A percentile compares a stretch with the other conserved stretches of the same genome.
Conservation (phyloP, 2,329 filamentous ascomycete genomes). For the Didymella keratinophila region DNA sequence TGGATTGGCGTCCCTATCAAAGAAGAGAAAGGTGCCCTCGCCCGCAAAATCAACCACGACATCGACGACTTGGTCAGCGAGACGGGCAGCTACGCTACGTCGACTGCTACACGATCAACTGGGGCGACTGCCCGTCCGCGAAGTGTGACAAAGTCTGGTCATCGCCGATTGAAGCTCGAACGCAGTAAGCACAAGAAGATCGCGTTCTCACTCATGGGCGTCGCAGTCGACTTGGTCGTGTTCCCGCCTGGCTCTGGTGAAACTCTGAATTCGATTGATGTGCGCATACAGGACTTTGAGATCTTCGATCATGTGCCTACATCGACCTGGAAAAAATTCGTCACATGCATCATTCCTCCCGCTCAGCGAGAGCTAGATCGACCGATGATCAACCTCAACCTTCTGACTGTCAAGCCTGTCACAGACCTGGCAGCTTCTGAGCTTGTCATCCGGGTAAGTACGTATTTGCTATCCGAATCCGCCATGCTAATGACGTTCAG, state of each 20-base stretch:
- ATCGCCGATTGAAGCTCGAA: conserved; percentile 72
- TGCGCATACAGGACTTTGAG: conserved; percentile 82
- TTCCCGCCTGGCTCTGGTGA: conserved; percentile 81
- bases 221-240: conserved; percentile 81
- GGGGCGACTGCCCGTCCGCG: conserved; percentile 52
- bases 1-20: conserved; percentile 93
- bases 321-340: conserved; percentile 98
- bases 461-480: conserved; percentile 48
- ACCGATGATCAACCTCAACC: conserved; percentile 88
- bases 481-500: conserved; percentile 30
- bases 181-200: conserved; percentile 94
- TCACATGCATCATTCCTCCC: conserved; percentile 88
- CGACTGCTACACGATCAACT: conserved; percentile 53
- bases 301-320: conserved; percentile 94
- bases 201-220: conserved; percentile 87
- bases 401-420: conserved; percentile 87
- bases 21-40: conserved; percentile 81
- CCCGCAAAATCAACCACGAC: conserved; percentile 84
- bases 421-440: conserved; percentile 86
- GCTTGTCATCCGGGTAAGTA: conserved; percentile 77
- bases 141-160: conserved; percentile 51
- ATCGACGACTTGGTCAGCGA: conserved; percentile 87
- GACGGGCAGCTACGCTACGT: conserved; percentile 85
- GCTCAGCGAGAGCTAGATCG: conserved; percentile 86
- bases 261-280: conserved; percentile 85